Base-by-base conservation (phyloP, 371 early-diverging fungal genomes). In the Haplosporangium sp. region DNA sequence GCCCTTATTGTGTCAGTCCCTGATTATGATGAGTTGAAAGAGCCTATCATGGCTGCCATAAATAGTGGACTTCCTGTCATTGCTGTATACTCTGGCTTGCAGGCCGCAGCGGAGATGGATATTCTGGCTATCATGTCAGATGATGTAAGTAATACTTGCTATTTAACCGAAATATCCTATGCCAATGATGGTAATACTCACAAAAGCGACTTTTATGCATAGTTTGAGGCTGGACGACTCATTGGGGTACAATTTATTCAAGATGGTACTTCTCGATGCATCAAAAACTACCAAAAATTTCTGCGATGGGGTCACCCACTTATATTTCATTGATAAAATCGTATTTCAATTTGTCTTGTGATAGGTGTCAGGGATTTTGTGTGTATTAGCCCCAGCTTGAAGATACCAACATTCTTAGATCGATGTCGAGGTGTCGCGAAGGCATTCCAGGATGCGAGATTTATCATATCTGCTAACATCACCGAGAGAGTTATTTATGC, bases 1-100 rank as follows among this genome's bases (percentile, higher is more conserved):
- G 79, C 71, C 27, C 58, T 73, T 48, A 55, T 79, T 38, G 69
- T 74, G 50, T 79, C 79, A 15, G 67, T 79, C 44, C 79, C 79
- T 0, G 74, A 74, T 40, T 40, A 19, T 45, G 71, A 70, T 5
- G 45, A 37, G 9, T 56, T 79, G 11, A 63, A 39, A 59, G 79
- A 55, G 17, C 59, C 73, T 2, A 63, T 78, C 38, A 53, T 34
- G 5, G 45, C 34, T 5, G 74, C 74, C 38, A 53, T n/a, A 15
- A 65, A 52, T 13, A 67, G 38, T 3, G 52, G 64, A 17, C 74
- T 79, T 40, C 74, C 79, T 19, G 59, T 79, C 58, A 64, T 79
- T 20, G 74, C 74, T 2, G 62, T 74, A 15, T 68, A 79, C 61
- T 38, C 79, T 7, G 74, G 71, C 35, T 40, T 67, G 45, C 34